phyloP scores from a whole-genome alignment of 345 rosid species.

The Geranium brycei region DNA sequence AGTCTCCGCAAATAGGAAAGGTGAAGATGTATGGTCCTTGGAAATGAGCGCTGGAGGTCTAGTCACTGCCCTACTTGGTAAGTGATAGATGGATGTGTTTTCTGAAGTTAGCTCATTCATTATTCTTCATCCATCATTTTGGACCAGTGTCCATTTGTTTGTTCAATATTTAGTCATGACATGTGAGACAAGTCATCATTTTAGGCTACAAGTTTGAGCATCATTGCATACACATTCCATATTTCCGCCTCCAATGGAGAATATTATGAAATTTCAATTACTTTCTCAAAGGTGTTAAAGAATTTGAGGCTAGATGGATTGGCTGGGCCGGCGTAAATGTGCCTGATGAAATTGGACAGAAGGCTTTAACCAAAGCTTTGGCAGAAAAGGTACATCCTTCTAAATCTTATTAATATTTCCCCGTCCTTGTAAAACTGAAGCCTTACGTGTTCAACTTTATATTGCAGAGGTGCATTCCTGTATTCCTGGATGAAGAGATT shows the following conservation, averaged over 20 bases:
- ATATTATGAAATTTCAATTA: conserved; percentile 25
- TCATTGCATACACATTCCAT: background rate
- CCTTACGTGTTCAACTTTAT: background rate
- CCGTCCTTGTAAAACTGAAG: background rate
- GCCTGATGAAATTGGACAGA: conserved; percentile 90
- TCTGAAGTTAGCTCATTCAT: background rate
- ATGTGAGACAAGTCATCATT: background rate
- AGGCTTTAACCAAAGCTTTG: conserved; percentile 83
- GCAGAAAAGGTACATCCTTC: conserved; percentile 67
- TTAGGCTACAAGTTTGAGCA: background rate
- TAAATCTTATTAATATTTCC: conserved; percentile 1
- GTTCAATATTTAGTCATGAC: background rate
- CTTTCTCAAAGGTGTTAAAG: conserved; percentile 74
- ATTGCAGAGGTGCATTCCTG: conserved; percentile 92
- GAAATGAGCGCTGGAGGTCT: conserved; percentile 98
- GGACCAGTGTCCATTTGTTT: background rate
- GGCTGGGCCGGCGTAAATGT: conserved; percentile 99
- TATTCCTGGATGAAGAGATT: conserved; percentile 96
- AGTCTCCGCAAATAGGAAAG: conserved; percentile 89
- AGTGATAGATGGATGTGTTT: background rate
- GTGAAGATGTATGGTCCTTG: conserved; percentile 87
- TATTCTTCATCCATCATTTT: too few relatives aligned
- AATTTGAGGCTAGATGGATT: conserved; percentile 97
- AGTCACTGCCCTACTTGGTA: conserved; percentile 93
- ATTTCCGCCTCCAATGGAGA: conserved; percentile 2